These are phyloP conservation scores for Termitomyces sp. DNA, from an alignment of 768 basidiomycete genomes.

Conservation along the genomic window DNA sequence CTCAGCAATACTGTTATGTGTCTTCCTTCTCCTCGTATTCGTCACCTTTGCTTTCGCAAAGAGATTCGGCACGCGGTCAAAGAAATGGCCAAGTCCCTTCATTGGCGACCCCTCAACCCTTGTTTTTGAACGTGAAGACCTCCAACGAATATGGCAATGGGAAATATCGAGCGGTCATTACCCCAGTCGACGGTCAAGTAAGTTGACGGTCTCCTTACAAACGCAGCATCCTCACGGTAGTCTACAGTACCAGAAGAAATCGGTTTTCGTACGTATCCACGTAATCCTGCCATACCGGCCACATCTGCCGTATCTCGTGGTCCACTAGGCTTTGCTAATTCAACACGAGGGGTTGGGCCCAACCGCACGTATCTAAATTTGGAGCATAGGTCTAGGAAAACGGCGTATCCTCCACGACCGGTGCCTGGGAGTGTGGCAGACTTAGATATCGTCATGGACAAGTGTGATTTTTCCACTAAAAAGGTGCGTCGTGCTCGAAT, in stretches of 20 bases:
- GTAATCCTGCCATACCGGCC: slow-evolving; percentile 74
- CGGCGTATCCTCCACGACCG: slow-evolving; percentile 86
- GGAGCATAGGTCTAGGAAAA: slow-evolving; percentile 49
- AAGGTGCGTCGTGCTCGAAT: slow-evolving; percentile 42
- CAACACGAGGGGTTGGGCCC: slow-evolving; percentile 70
- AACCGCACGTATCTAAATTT: slow-evolving; percentile 75
- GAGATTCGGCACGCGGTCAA: slow-evolving; percentile 55
- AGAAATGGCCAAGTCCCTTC: slow-evolving; percentile 56
- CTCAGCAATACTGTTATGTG: slow-evolving; percentile 42
- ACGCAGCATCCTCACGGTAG: slow-evolving; percentile 4
- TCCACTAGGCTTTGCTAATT: slow-evolving; percentile 31
- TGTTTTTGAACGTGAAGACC: slow-evolving; percentile 69
- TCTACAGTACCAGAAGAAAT: slow-evolving; percentile 65
- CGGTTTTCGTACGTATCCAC: slow-evolving; percentile 44
- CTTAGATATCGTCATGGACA: slow-evolving; percentile 83
- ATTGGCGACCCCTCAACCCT: slow-evolving; percentile 62
- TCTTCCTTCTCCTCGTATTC: slow-evolving; percentile 33
- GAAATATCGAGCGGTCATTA: slow-evolving; percentile 92
- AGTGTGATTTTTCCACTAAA: slow-evolving; percentile 83
- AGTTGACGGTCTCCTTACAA: slow-evolving; percentile 23
- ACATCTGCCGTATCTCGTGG: slow-evolving; percentile 39
- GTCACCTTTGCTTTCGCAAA: slow-evolving; percentile 54
- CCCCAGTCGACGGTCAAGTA: slow-evolving; percentile 76
- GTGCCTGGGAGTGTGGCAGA: slow-evolving; percentile 81
- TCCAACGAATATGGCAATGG: slow-evolving; percentile 93